Evolutionary conservation across 2,329 filamentous ascomycete species (phyloP).

Genomic region (Thielaviopsis musarum): DNA sequence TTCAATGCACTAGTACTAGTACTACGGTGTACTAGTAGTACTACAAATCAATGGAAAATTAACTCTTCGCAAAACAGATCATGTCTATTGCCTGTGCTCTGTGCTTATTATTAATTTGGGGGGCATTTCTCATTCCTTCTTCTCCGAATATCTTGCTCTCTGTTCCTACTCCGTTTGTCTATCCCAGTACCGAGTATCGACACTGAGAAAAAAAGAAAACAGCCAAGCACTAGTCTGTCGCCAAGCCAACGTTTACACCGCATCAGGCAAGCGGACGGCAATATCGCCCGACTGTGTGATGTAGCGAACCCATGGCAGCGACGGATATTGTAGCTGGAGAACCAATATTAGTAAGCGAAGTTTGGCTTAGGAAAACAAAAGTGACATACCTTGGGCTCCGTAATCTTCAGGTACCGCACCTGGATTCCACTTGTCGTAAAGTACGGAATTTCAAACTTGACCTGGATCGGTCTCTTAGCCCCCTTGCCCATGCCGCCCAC

Average conservation of each 20-base stretch:
- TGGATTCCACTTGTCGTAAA: conserved; percentile 99
- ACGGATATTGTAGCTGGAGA: conserved; percentile 83
- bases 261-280: conserved; percentile 84
- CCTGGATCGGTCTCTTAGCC: conserved; percentile 84
- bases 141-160: background rate
- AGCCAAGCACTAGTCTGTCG: background rate
- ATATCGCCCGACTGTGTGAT: conserved; percentile 98
- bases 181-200: background rate
- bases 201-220: background rate
- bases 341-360: conserved; percentile 6
- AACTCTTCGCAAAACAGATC: too few relatives aligned
- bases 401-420: conserved; percentile 96
- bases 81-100: background rate
- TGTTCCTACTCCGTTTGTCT: background rate
- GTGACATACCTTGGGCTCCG: conserved; percentile 79
- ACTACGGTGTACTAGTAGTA: too few relatives aligned
- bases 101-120: too few relatives aligned
- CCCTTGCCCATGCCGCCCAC: conserved; percentile 63
- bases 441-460: conserved; percentile 99
- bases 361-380: background rate
- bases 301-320: conserved; percentile 92
- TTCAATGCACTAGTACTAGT: too few relatives aligned
- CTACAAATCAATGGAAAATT: too few relatives aligned
- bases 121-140: background rate
- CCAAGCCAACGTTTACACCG: conserved; percentile 36